A percentile compares a stretch with the other conserved stretches of the same genome.
These are phyloP conservation scores for Podospora pseudopauciseta DNA, from an alignment of 495 filamentous ascomycete species.

Conservation along the genomic window DNA sequence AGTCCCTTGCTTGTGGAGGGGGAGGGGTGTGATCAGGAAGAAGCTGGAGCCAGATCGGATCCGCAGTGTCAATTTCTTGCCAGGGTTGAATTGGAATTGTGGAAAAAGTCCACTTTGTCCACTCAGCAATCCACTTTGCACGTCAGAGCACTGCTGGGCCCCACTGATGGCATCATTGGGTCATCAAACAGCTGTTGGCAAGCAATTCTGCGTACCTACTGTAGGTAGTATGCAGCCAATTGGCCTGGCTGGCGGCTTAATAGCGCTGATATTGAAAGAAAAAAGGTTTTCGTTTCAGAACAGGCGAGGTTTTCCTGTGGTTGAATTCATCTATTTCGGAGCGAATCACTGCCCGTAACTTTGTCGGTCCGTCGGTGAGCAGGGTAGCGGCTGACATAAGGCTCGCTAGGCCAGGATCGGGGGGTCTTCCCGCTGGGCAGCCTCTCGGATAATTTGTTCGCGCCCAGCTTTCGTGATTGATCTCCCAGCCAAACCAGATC, in stretches of 20 bases:
- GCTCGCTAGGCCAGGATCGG: constrained; percentile 1
- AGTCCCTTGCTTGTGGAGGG: neutral
- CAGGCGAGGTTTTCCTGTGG: neutral
- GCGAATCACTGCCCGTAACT: neutral
- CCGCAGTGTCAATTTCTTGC: neutral
- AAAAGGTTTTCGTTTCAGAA: constrained; percentile 4
- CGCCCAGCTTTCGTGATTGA: constrained; percentile 6
- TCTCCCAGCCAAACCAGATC: neutral
- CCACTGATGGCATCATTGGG: constrained; percentile 4
- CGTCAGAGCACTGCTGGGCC: neutral
- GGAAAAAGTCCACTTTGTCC: constrained; percentile 1
- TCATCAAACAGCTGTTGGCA: neutral
- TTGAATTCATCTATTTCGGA: constrained; percentile 4
- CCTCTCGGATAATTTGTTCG: constrained; percentile 2
- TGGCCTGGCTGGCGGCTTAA: neutral
- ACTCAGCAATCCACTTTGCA: neutral
- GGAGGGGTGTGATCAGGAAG: neutral
- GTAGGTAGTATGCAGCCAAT: neutral
- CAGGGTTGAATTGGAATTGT: constrained; percentile 5
- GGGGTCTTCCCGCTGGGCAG: neutral
- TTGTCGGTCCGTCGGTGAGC: neutral
- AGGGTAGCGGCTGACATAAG: neutral
- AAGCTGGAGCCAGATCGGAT: neutral
- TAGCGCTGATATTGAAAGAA: neutral
- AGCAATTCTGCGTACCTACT: neutral